Conservation (phyloP, 352 stramenopile species). For the Phytophthora capsici region DNA sequence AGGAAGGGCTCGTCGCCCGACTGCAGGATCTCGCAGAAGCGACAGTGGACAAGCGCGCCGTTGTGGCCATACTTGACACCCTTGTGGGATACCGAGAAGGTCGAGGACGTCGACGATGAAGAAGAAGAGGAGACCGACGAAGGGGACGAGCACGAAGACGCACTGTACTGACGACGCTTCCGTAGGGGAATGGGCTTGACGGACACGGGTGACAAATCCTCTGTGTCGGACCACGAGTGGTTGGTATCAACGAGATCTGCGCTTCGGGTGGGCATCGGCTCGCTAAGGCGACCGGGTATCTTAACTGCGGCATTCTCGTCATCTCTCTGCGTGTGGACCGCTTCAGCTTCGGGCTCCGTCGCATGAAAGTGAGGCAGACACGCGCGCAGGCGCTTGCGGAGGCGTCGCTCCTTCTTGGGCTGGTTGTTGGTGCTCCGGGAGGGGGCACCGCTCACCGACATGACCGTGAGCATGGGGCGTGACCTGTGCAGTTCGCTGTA, state of each 20-base stretch:
- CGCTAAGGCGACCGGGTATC: constrained; percentile 9
- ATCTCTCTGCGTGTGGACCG: constrained; percentile 1
- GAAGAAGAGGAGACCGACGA: constrained; percentile 33
- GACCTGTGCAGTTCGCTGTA: constrained; percentile 6
- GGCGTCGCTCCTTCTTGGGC: constrained; percentile 22
- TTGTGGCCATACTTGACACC: constrained; percentile 76
- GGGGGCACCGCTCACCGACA: constrained; percentile 22
- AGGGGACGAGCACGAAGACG: constrained; percentile 25
- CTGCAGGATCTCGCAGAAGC: constrained; percentile 86
- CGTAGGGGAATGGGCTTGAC: constrained; percentile 20
- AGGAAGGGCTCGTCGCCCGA: constrained; percentile 71
- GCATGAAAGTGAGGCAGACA: constrained; percentile 37
- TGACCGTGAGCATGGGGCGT: constrained; percentile 25
- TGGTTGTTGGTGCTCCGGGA: background rate
- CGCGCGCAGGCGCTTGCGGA: constrained; percentile 37
- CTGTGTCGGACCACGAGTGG: constrained; percentile 54
- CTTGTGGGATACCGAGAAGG: constrained; percentile 66
- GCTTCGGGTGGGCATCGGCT: background rate
- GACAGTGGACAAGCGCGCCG: constrained; percentile 71
- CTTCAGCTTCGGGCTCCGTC: constrained; percentile 16
- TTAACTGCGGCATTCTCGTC: constrained; percentile 14
- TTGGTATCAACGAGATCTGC: constrained; percentile 25
- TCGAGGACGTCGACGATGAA: constrained; percentile 30
- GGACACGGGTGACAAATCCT: constrained; percentile 41
- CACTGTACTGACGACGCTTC: constrained; percentile 25